These are phyloP conservation scores for Trypanosoma congolense DNA, from an alignment of 208 protist genomes.

Conservation along the genomic window DNA sequence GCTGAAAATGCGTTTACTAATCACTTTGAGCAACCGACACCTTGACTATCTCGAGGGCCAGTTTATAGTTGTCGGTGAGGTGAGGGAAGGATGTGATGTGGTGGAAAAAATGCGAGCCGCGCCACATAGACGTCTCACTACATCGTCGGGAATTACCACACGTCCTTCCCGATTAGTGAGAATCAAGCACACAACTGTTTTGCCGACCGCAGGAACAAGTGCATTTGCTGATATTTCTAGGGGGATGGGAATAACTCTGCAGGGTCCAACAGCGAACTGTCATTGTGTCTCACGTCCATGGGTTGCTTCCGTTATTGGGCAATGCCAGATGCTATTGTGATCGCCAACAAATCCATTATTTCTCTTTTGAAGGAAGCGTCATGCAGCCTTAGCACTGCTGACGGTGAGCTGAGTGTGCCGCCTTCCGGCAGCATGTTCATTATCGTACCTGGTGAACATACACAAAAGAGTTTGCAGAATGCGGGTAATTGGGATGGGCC, in stretches of 20 bases:
- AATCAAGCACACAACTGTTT: constrained; percentile 51
- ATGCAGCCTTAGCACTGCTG: neutral
- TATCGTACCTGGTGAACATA: constrained; percentile 1
- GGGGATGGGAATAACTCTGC: neutral
- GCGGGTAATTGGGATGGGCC: no score
- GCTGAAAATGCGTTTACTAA: constrained; percentile 26
- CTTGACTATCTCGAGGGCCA: constrained; percentile 54
- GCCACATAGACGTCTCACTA: constrained; percentile 13
- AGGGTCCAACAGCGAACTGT: neutral
- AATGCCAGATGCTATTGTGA: constrained; percentile 18
- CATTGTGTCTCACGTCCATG: constrained; percentile 12
- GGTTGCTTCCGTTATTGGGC: constrained; percentile 70
- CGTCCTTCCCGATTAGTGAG: constrained; percentile 32
- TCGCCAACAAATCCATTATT: constrained; percentile 17
- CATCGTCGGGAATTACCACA: neutral
- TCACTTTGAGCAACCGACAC: constrained; percentile 46
- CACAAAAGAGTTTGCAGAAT: neutral
- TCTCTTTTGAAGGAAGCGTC: constrained; percentile 7
- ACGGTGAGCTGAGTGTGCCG: neutral
- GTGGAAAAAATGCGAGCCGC: constrained; percentile 39
- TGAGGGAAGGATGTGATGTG: constrained; percentile 49
- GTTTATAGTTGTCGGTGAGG: constrained; percentile 53
- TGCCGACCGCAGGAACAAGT: constrained; percentile 55
- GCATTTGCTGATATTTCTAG: constrained; percentile 18
- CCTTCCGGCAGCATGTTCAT: constrained; percentile 8